Evolutionary conservation across 2,329 filamentous ascomycete species (phyloP).

Genomic region (Tolypocladium tundrense): DNA sequence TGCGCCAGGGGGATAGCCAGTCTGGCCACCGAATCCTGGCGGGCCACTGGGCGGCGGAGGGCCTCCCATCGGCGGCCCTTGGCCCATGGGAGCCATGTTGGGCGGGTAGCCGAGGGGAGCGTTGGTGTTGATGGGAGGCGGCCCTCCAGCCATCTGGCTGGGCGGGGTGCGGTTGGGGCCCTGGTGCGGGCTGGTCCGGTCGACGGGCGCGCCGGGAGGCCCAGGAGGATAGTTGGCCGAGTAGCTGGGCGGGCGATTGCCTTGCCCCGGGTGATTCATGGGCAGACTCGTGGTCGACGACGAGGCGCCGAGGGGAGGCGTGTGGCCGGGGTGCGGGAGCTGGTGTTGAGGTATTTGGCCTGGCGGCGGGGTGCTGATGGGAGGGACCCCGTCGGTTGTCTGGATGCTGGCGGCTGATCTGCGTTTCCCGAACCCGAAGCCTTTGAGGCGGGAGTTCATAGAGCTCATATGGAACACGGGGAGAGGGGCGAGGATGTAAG

Average conservation of each 20-base stretch:
- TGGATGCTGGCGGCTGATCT: constrained; percentile 56
- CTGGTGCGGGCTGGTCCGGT: constrained; percentile 43
- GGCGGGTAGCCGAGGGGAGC: constrained; percentile 52
- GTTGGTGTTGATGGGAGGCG: constrained; percentile 57
- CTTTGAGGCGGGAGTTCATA: constrained; percentile 71
- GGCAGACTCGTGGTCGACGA: constrained; percentile 38
- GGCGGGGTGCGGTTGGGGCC: constrained; percentile 44
- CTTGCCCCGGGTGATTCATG: constrained; percentile 53
- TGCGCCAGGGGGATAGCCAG: constrained; percentile 37
- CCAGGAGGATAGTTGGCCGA: constrained; percentile 41
- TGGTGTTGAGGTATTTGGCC: constrained; percentile 43
- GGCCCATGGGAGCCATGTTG: constrained; percentile 32
- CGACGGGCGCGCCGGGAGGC: constrained; percentile 31
- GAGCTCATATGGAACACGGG: constrained; percentile 52
- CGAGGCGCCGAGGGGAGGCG: constrained; percentile 25
- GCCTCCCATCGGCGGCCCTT: constrained; percentile 29
- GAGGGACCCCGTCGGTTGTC: constrained; percentile 30
- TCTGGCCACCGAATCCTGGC: constrained; percentile 32
- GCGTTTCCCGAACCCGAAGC: constrained; percentile 73
- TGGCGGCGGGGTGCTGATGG: constrained; percentile 24
- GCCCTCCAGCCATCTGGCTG: constrained; percentile 51
- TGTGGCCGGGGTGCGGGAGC: constrained; percentile 22
- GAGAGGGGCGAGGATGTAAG: constrained; percentile 6
- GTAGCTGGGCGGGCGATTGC: constrained; percentile 55
- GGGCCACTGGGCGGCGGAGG: constrained; percentile 31